A percentile compares a stretch with the other conserved stretches of the same genome.
Conservation (phyloP, 805 yeast species). For the Yamadazyma akitaensis region DNA sequence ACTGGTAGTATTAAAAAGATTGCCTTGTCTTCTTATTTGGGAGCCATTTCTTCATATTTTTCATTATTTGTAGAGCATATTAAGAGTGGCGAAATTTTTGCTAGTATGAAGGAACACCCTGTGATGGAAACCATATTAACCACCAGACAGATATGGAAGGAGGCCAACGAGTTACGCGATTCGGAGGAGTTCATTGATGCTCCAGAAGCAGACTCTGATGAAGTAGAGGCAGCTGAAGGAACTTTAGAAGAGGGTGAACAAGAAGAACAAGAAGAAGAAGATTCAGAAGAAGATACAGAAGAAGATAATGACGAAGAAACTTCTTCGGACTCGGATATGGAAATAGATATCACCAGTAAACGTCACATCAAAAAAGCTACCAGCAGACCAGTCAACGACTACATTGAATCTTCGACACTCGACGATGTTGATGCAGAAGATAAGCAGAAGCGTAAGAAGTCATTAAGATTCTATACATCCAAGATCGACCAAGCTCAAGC, state of each 20-base stretch:
- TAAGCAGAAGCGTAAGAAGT: conserved; percentile 71
- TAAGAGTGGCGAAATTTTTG: conserved; percentile 49
- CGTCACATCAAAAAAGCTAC: conserved; percentile 45
- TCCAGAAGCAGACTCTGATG: conserved; percentile 3
- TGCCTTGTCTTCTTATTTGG: conserved; percentile 77
- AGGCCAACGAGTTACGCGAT: conserved; percentile 55
- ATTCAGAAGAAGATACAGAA: conserved; percentile 19
- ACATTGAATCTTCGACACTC: conserved; percentile 58
- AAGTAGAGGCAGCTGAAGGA: conserved; percentile 14
- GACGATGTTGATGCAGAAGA: conserved; percentile 87
- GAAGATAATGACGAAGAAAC: conserved; percentile 17
- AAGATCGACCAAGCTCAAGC: conserved; percentile 84
- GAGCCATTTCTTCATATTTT: conserved; percentile 74
- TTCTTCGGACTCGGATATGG: conserved; percentile 28
- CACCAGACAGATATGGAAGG: conserved; percentile 86
- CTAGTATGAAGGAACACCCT: conserved; percentile 75
- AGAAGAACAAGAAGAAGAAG: conserved; percentile 16
- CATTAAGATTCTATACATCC: conserved; percentile 93
- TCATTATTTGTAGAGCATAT: conserved; percentile 64
- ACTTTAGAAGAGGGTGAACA: conserved; percentile 21
- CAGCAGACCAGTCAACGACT: conserved; percentile 43
- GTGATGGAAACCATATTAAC: conserved; percentile 84
- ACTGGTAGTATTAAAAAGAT: conserved; percentile 50
- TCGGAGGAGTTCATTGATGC: conserved; percentile 6
- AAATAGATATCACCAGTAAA: conserved; percentile 50